Conservation (phyloP, 371 early-diverging fungal genomes). For the Blakeslea trispora region DNA sequence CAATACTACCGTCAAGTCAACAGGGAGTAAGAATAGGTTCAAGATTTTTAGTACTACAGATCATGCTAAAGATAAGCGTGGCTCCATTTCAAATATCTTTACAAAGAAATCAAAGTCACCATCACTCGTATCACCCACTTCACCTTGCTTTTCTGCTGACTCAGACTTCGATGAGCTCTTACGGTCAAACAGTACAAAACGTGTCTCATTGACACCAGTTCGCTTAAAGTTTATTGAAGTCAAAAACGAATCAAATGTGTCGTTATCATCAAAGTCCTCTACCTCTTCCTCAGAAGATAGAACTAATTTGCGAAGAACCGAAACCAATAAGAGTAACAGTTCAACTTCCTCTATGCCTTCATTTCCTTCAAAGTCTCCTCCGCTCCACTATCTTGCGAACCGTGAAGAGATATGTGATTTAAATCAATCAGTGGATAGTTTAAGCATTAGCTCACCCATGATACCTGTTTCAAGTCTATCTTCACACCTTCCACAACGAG, state of each 20-base stretch:
- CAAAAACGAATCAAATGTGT: constrained; percentile 11
- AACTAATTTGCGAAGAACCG: background rate
- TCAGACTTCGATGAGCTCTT: constrained; percentile 61
- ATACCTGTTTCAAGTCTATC: constrained; percentile 27
- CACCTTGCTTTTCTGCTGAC: constrained; percentile 15
- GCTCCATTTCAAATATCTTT: constrained; percentile 12
- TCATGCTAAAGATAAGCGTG: constrained; percentile 4
- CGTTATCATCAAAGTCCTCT: background rate
- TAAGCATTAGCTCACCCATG: constrained; percentile 18
- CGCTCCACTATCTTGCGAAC: constrained; percentile 11
- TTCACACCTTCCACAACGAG: constrained; percentile 17
- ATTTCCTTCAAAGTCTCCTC: constrained; percentile 19
- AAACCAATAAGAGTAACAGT: constrained; percentile 2
- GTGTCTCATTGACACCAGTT: constrained; percentile 63
- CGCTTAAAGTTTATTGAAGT: constrained; percentile 63
- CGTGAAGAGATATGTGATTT: background rate
- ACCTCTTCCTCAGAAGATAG: background rate
- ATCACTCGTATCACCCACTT: constrained; percentile 13
- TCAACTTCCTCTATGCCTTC: constrained; percentile 4
- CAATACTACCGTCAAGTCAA: constrained; percentile 18
- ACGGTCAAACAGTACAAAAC: constrained; percentile 58
- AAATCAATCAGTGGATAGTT: no score
- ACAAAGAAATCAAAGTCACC: constrained; percentile 8
- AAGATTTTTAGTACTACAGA: constrained; percentile 15
- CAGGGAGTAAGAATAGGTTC: constrained; percentile 21